Conservation (phyloP, 805 yeast species). For the Saccharomycopsis sp. region DNA sequence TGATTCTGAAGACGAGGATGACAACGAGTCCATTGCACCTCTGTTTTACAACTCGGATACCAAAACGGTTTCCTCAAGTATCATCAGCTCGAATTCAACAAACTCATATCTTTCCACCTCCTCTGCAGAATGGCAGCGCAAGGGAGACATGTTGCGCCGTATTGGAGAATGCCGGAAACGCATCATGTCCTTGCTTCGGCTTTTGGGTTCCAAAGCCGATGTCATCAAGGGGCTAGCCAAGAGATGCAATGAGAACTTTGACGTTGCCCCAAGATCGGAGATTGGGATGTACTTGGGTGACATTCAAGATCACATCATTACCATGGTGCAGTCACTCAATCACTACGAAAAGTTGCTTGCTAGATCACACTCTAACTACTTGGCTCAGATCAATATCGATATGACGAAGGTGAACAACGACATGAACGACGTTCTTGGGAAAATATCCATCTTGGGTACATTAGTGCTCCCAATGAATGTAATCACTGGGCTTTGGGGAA, state of each 20-base stretch:
- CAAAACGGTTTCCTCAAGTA: slow-evolving; percentile 3
- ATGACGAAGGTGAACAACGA: slow-evolving; percentile 97
- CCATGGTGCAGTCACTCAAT: slow-evolving; percentile 92
- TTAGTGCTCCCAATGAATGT: slow-evolving; percentile 92
- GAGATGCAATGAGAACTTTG: slow-evolving; percentile 80
- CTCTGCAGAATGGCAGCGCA: slow-evolving; percentile 71
- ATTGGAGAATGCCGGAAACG: slow-evolving; percentile 93
- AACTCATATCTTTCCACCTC: slow-evolving; percentile 31
- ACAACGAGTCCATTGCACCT: slow-evolving; percentile 19
- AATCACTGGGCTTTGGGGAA: slow-evolving; percentile 96
- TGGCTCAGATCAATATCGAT: slow-evolving; percentile 94
- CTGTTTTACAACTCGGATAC: slow-evolving; percentile 12
- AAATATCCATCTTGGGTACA: slow-evolving; percentile 88
- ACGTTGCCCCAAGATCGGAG: slow-evolving; percentile 68
- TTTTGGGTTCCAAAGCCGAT: slow-evolving; percentile 89
- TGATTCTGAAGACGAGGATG: slow-evolving; percentile 31
- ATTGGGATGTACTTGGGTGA: slow-evolving; percentile 94
- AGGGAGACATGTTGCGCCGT: slow-evolving; percentile 90
- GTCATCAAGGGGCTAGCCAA: slow-evolving; percentile 95
- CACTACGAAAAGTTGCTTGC: slow-evolving; percentile 93
- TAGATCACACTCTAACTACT: slow-evolving; percentile 89
- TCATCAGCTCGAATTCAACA: slow-evolving; percentile 20
- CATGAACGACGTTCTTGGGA: slow-evolving; percentile 92
- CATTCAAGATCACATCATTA: slow-evolving; percentile 94
- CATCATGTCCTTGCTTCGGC: slow-evolving; percentile 81